Evolutionary conservation across 192 early-diverging fungal genomes (phyloP).

Genomic region (Cetraspora pellucida): DNA sequence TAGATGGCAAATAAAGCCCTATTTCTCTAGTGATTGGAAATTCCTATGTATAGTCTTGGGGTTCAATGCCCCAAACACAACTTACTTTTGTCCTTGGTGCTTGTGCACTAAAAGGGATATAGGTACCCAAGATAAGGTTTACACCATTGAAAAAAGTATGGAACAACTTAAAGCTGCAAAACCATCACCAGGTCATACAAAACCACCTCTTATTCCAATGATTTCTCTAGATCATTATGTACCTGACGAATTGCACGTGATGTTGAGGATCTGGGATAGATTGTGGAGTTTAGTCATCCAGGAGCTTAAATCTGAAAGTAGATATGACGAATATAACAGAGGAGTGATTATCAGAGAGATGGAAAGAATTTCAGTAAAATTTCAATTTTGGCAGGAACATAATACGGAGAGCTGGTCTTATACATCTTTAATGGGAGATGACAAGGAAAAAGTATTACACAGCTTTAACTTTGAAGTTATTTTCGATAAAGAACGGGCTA

Average conservation of each 20-base stretch:
- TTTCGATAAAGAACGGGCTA: too few species aligned
- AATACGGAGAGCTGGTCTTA: too few species aligned
- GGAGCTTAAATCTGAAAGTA: too few species aligned
- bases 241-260: not conserved
- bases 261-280: too few species aligned
- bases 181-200: not conserved
- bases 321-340: too few species aligned
- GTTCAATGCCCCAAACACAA: not conserved
- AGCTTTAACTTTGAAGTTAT: too few species aligned
- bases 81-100: not conserved
- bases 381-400: too few species aligned
- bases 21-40: not conserved
- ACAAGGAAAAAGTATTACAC: too few species aligned
- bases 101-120: not conserved
- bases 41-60: not conserved
- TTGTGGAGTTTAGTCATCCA: too few species aligned
- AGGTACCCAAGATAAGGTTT: not conserved
- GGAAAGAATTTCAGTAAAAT: too few species aligned
- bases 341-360: too few species aligned
- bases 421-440: too few species aligned
- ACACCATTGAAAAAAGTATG: not conserved
- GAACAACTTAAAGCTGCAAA: not conserved
- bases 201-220: not conserved
- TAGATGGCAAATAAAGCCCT: not conserved
- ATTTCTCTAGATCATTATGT: not conserved